These are phyloP conservation scores for Erodium texanum DNA, from an alignment of 441 rosid species.

Conservation along the genomic window DNA sequence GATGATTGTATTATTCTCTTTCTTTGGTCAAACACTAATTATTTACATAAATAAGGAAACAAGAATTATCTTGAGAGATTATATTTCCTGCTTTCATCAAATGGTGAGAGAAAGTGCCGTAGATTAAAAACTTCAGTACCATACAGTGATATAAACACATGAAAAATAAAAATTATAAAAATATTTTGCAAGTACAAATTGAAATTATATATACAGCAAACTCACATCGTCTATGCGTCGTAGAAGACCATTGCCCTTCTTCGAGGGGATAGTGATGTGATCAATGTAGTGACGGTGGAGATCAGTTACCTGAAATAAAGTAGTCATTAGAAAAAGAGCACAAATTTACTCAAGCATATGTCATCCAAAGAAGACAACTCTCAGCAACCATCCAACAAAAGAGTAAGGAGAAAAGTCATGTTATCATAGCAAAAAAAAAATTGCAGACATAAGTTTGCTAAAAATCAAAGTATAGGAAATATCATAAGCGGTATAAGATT, in stretches of 20 bases:
- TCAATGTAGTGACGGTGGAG: slow-evolving; percentile 98
- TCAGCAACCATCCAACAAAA: slow-evolving; percentile 6
- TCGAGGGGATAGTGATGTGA: slow-evolving; percentile 79
- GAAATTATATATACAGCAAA: slow-evolving; percentile 3
- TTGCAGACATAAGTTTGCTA: background rate
- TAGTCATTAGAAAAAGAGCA: slow-evolving; percentile 13
- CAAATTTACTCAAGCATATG: slow-evolving; percentile 8
- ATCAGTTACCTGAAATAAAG: slow-evolving; percentile 61
- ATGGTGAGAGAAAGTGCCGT: no score
- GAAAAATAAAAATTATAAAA: background rate
- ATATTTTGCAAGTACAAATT: background rate
- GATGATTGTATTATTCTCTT: background rate
- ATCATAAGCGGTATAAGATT: background rate
- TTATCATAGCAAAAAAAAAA: background rate
- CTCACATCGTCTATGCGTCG: slow-evolving; percentile 85
- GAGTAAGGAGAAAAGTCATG: slow-evolving; percentile 11
- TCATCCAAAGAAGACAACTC: background rate
- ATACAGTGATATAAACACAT: background rate
- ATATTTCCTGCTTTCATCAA: no score
- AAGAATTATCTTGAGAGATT: no score
- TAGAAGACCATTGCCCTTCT: slow-evolving; percentile 57
- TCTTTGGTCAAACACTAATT: background rate
- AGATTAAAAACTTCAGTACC: no score
- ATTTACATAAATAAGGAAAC: no score
- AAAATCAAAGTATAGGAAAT: background rate